Percentiles rank a stretch among this genome's conserved stretches.
Evolutionary conservation across 1,139 yeast species (phyloP).

Genomic region (Saccharomyces hybrid): DNA sequence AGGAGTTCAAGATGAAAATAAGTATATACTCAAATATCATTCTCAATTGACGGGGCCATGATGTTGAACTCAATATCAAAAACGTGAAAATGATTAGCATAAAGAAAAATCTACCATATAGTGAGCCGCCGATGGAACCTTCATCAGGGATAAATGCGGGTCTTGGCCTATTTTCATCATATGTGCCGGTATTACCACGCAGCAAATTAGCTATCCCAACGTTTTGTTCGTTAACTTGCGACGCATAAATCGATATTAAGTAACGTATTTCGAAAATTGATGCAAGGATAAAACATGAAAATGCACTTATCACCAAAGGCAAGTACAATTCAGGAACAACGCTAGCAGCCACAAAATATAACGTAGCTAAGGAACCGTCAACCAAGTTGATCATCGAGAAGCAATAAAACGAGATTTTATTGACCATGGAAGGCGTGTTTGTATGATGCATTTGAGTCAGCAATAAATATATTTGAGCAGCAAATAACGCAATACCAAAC

Average conservation of each 20-base stretch:
- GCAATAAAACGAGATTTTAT: constrained; percentile 59
- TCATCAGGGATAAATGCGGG: constrained; percentile 39
- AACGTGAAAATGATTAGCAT: constrained; percentile 52
- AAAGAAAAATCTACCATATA: constrained; percentile 58
- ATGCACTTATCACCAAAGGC: constrained; percentile 62
- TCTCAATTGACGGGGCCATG: constrained; percentile 59
- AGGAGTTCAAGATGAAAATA: constrained; percentile 51
- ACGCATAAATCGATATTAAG: constrained; percentile 56
- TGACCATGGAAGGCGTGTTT: constrained; percentile 72
- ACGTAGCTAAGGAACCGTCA: constrained; percentile 65
- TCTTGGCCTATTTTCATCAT: constrained; percentile 14
- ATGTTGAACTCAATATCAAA: constrained; percentile 46
- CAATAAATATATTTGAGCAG: constrained; percentile 42
- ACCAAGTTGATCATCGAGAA: constrained; percentile 47
- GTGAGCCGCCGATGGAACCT: constrained; percentile 48
- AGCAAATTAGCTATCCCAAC: constrained; percentile 22
- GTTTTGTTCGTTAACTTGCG: constrained; percentile 59
- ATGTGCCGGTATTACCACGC: constrained; percentile 16
- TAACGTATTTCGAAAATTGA: constrained; percentile 73
- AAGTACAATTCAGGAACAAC: constrained; percentile 51
- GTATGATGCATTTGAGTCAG: constrained; percentile 62
- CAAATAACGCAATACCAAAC: constrained; percentile 41
- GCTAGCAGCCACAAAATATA: constrained; percentile 53
- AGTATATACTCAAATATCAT: constrained; percentile 49
- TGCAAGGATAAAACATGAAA: constrained; percentile 60